Conservation (phyloP, 441 rosid species). For the Manihot esculenta region DNA sequence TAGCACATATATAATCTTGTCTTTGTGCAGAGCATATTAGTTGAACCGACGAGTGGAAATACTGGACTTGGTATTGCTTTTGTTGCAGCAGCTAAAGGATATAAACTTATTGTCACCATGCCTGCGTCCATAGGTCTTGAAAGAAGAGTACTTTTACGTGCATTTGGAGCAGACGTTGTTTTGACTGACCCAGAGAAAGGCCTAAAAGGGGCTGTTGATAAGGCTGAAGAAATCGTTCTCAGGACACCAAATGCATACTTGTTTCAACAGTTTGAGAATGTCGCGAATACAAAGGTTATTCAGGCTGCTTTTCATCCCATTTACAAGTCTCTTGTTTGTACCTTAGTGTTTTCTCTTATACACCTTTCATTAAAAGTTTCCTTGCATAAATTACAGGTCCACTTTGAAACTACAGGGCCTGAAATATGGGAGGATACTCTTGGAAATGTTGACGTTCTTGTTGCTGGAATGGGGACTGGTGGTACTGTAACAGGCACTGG, state of each 20-base stretch:
- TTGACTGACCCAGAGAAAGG: slow-evolving; percentile 82
- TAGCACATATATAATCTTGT: slow-evolving; percentile 2
- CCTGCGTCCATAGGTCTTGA: slow-evolving; percentile 82
- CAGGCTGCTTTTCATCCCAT: slow-evolving; percentile 5
- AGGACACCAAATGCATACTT: slow-evolving; percentile 62
- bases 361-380: slow-evolving; percentile 1
- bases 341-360: background rate
- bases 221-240: slow-evolving; percentile 75
- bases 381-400: slow-evolving; percentile 53
- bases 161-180: slow-evolving; percentile 83
- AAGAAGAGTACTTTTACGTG: slow-evolving; percentile 79
- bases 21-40: slow-evolving; percentile 55
- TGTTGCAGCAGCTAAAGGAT: slow-evolving; percentile 84
- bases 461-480: slow-evolving; percentile 90
- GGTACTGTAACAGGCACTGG: slow-evolving; percentile 88
- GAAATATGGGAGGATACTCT: slow-evolving; percentile 95
- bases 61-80: slow-evolving; percentile 87
- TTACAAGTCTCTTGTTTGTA: slow-evolving; percentile 13
- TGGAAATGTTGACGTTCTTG: slow-evolving; percentile 72
- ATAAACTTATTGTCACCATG: slow-evolving; percentile 79
- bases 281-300: slow-evolving; percentile 63
- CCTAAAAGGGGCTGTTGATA: slow-evolving; percentile 77
- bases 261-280: slow-evolving; percentile 81
- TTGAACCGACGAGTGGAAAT: slow-evolving; percentile 87
- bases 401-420: slow-evolving; percentile 90